phyloP scores from a whole-genome alignment of 306 rosid genomes.

The Vigna radiata region DNA sequence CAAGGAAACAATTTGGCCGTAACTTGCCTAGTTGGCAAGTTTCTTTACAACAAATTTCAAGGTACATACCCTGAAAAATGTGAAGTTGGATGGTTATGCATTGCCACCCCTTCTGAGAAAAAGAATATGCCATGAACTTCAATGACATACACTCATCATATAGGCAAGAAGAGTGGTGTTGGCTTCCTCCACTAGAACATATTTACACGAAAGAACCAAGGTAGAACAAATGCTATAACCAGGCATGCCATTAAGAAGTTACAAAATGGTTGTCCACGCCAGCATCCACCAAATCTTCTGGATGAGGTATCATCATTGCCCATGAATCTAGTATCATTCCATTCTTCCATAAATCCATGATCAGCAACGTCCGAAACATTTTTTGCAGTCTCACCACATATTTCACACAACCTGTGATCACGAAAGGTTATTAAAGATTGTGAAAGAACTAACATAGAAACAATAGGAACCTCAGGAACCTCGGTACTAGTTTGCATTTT shows the following conservation, averaged over 20 bases:
- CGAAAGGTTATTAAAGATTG: slow-evolving; percentile 9
- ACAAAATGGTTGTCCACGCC: slow-evolving; percentile 88
- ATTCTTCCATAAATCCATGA: slow-evolving; percentile 70
- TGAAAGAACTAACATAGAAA: slow-evolving; percentile 22
- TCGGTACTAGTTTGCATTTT: not conserved
- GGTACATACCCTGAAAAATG: slow-evolving; percentile 22
- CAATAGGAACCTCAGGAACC: not conserved
- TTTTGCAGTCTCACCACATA: slow-evolving; percentile 81
- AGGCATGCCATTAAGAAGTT: slow-evolving; percentile 93
- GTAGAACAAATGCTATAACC: slow-evolving; percentile 90
- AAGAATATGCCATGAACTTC: slow-evolving; percentile 40
- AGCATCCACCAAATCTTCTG: slow-evolving; percentile 55
- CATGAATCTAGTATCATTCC: slow-evolving; percentile 68
- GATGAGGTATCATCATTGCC: slow-evolving; percentile 46
- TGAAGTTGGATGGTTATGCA: slow-evolving; percentile 42
- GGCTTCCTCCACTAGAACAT: slow-evolving; percentile 62
- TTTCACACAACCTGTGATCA: slow-evolving; percentile 74
- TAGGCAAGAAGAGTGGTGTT: slow-evolving; percentile 37
- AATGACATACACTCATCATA: slow-evolving; percentile 22
- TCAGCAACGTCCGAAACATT: slow-evolving; percentile 60
- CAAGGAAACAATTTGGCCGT: slow-evolving; percentile 18
- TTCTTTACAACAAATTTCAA: slow-evolving; percentile 40
- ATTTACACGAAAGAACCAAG: slow-evolving; percentile 86
- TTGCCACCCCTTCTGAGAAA: slow-evolving; percentile 25
- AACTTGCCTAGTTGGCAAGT: slow-evolving; percentile 36